These are phyloP conservation scores for Skeletonema grethae DNA, from an alignment of 108 stramenopile genomes.

Conservation along the genomic window DNA sequence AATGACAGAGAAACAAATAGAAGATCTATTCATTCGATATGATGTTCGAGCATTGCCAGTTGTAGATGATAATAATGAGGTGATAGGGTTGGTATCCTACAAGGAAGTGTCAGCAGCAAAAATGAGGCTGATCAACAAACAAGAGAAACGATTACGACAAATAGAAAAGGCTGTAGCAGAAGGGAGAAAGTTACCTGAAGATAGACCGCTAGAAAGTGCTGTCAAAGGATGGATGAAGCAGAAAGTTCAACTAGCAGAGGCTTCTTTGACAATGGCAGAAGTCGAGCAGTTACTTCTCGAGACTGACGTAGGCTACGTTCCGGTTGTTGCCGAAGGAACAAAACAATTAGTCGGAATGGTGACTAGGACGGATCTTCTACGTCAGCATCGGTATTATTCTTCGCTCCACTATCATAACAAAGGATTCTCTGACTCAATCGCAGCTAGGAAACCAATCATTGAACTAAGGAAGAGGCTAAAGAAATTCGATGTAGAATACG, in stretches of 20 bases:
- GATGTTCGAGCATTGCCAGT: constrained; percentile 90
- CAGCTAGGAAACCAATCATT: constrained; percentile 80
- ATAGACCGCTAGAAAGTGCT: constrained; percentile 59
- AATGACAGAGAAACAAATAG: constrained; percentile 87
- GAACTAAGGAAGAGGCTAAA: constrained; percentile 78
- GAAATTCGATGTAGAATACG: constrained; percentile 73
- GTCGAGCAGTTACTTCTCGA: constrained; percentile 81
- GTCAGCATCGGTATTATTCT: constrained; percentile 86
- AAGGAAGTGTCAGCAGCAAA: constrained; percentile 89
- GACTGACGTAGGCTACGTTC: constrained; percentile 85
- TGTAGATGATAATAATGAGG: constrained; percentile 77
- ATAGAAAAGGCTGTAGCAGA: constrained; percentile 39
- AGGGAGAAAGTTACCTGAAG: constrained; percentile 49
- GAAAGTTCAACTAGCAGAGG: constrained; percentile 78
- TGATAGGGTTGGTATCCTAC: constrained; percentile 88
- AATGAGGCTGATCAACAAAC: constrained; percentile 62
- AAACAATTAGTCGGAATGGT: constrained; percentile 84
- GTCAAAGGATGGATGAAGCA: constrained; percentile 93
- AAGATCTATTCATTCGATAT: constrained; percentile 82
- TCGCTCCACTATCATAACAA: constrained; percentile 91
- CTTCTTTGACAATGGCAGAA: constrained; percentile 79
- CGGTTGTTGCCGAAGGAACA: constrained; percentile 80
- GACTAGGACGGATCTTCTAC: constrained; percentile 84
- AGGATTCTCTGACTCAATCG: constrained; percentile 74
- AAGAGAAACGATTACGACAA: constrained; percentile 51